These are phyloP conservation scores for Globisporangium yorkense DNA, from an alignment of 352 stramenopile genomes.

Conservation along the genomic window DNA sequence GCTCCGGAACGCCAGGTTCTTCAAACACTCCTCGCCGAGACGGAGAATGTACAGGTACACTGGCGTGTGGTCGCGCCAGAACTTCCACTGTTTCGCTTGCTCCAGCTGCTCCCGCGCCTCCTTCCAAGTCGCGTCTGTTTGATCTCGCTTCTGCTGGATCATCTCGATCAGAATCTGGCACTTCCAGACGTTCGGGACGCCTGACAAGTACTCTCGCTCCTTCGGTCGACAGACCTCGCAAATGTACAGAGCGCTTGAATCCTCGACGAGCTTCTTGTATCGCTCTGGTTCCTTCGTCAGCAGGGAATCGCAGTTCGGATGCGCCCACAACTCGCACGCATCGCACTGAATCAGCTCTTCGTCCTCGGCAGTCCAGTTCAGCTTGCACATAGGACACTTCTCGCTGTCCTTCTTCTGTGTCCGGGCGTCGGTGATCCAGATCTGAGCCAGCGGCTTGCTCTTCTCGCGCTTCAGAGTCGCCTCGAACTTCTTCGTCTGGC, in stretches of 20 bases:
- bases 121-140: slow-evolving; percentile 63
- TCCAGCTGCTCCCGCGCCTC: slow-evolving; percentile 50
- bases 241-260: slow-evolving; percentile 66
- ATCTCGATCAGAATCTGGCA: slow-evolving; percentile 65
- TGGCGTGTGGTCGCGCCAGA: slow-evolving; percentile 63
- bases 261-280: slow-evolving; percentile 60
- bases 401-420: slow-evolving; percentile 57
- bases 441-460: slow-evolving; percentile 44
- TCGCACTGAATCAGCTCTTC: slow-evolving; percentile 87
- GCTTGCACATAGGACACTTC: slow-evolving; percentile 70
- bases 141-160: slow-evolving; percentile 60
- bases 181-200: slow-evolving; percentile 37
- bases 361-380: slow-evolving; percentile 65
- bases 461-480: slow-evolving; percentile 38
- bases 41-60: slow-evolving; percentile 82
- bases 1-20: slow-evolving; percentile 68
- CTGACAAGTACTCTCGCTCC: slow-evolving; percentile 42
- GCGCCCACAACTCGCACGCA: slow-evolving; percentile 77
- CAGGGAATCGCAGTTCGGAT: slow-evolving; percentile 66
- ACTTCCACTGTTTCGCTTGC: slow-evolving; percentile 59
- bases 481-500: slow-evolving; percentile 46
- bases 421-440: slow-evolving; percentile 48
- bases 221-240: slow-evolving; percentile 63
- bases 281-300: slow-evolving; percentile 50
- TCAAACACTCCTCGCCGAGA: slow-evolving; percentile 81